Percentiles rank a stretch among this genome's conserved stretches.
phyloP scores from a whole-genome alignment of 495 filamentous ascomycete species.

The Haplographium delicatum region DNA sequence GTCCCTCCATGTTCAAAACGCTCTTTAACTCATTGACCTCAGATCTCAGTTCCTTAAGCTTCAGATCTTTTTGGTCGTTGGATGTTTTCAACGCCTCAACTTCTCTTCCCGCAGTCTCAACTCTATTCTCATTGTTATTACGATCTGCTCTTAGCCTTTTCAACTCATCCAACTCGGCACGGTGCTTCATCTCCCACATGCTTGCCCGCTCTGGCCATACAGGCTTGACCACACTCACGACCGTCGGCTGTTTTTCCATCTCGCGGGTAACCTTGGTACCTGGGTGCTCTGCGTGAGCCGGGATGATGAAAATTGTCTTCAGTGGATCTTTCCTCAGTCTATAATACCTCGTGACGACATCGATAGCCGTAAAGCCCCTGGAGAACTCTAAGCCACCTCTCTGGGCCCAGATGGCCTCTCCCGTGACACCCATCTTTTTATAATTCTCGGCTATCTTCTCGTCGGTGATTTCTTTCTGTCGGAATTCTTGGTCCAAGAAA shows the following conservation, averaged over 20 bases:
- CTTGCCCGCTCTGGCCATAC: slow-evolving; percentile 28
- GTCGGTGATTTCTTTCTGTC: slow-evolving; percentile 33
- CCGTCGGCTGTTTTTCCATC: slow-evolving; percentile 39
- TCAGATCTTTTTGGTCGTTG: neutral
- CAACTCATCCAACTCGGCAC: slow-evolving; percentile 22
- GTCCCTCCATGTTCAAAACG: neutral
- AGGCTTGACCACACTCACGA: slow-evolving; percentile 37
- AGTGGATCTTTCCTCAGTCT: slow-evolving; percentile 33
- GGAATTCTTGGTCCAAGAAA: slow-evolving; percentile 39
- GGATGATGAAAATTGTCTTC: slow-evolving; percentile 42
- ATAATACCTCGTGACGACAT: slow-evolving; percentile 41
- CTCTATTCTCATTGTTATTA: neutral
- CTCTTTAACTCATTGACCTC: neutral
- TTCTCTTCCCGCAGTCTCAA: neutral
- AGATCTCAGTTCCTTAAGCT: neutral
- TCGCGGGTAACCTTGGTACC: slow-evolving; percentile 34
- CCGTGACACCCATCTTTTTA: slow-evolving; percentile 26
- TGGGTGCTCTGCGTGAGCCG: slow-evolving; percentile 40
- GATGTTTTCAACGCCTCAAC: neutral
- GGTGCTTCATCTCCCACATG: slow-evolving; percentile 20
- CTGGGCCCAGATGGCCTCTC: slow-evolving; percentile 27
- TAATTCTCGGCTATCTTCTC: slow-evolving; percentile 26
- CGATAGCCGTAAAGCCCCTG: slow-evolving; percentile 37
- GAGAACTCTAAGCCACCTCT: slow-evolving; percentile 23
- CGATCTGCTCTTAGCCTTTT: slow-evolving; percentile 11